These are phyloP conservation scores for Penicillium sp. DNA, from an alignment of 2,329 filamentous ascomycete species.

Conservation along the genomic window DNA sequence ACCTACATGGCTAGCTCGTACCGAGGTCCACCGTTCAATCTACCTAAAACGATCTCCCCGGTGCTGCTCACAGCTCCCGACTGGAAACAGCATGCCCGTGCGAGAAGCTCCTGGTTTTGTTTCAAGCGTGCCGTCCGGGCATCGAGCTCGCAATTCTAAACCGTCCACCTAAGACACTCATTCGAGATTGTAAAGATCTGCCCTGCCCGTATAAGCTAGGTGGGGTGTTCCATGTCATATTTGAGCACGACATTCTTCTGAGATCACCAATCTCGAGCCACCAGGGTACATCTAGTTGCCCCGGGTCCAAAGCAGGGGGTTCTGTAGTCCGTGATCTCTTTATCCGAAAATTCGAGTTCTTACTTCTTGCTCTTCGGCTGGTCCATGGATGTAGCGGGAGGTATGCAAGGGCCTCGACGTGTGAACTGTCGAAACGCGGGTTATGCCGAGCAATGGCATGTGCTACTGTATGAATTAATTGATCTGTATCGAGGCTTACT, in stretches of 20 bases:
- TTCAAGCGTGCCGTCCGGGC: neutral
- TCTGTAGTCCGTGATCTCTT: neutral
- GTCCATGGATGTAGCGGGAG: neutral
- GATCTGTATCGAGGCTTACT: neutral
- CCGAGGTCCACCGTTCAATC: neutral
- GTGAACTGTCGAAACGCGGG: neutral
- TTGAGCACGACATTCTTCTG: neutral
- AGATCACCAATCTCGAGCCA: neutral
- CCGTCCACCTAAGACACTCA: too few species aligned
- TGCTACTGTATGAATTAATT: neutral
- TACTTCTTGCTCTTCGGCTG: too few species aligned
- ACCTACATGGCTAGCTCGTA: neutral
- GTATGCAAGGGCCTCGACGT: neutral
- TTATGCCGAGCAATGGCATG: neutral
- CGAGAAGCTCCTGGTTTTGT: neutral
- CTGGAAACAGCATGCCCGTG: neutral
- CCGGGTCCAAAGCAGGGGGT: neutral
- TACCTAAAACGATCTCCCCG: neutral
- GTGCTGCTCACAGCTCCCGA: neutral
- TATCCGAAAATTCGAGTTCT: too few species aligned
- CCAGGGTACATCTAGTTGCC: neutral
- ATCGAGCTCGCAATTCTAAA: neutral
- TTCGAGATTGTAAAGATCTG: too few species aligned
- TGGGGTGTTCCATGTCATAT: neutral
- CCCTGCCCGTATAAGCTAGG: neutral